Conservation (phyloP, 106 monocot species). For the Gastrodia elata region DNA sequence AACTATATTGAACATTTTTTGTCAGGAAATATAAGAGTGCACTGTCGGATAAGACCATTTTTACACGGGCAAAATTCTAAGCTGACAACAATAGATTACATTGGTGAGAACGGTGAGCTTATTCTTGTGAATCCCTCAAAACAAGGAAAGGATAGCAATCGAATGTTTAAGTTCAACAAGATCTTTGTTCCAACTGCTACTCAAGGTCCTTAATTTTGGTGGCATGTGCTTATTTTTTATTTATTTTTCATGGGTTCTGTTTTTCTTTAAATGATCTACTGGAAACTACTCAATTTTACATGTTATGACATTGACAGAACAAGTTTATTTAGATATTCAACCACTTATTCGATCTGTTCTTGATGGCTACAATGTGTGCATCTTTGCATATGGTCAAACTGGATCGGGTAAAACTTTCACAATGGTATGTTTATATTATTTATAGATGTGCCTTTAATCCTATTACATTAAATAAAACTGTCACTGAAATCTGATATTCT, state of each 20-base stretch:
- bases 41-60: conserved; percentile 92
- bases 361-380: conserved; percentile 97
- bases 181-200: conserved; percentile 57
- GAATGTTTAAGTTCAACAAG: conserved; percentile 96
- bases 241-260: not conserved
- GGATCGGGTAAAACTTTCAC: conserved; percentile 98
- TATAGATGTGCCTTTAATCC: not conserved
- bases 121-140: conserved; percentile 67
- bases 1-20: conserved; percentile 10
- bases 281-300: not conserved
- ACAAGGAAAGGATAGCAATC: conserved; percentile 83
- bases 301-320: conserved; percentile 24
- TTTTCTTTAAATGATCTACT: not conserved
- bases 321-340: conserved; percentile 80
- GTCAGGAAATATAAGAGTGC: conserved; percentile 90
- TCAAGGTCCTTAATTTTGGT: conserved; percentile 57
- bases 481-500: not conserved
- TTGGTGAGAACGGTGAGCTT: conserved; percentile 91
- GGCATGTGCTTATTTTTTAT: not conserved
- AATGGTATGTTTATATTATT: conserved; percentile 46
- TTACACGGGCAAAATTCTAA: conserved; percentile 75
- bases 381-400: conserved; percentile 99
- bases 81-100: conserved; percentile 51
- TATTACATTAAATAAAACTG: not conserved
- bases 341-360: conserved; percentile 92